These are phyloP conservation scores for Leptographium lundbergii DNA, from an alignment of 2,329 filamentous ascomycete genomes.

Conservation along the genomic window DNA sequence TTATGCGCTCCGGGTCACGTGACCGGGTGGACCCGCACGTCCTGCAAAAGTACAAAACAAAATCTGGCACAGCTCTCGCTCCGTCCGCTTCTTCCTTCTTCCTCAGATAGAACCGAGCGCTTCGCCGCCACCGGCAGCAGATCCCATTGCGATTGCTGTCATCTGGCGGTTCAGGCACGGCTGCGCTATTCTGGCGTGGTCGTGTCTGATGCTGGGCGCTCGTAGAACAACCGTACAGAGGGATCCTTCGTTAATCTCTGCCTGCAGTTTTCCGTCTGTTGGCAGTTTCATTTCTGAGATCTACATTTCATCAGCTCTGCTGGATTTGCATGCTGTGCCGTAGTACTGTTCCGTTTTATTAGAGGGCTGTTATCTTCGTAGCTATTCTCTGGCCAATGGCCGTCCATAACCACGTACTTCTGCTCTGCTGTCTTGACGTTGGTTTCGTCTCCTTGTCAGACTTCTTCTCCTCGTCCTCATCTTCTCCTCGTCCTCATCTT, in stretches of 20 bases:
- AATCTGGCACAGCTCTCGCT: slow-evolving; percentile 3
- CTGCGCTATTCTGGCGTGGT: slow-evolving; percentile 13
- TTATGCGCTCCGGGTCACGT: slow-evolving; percentile 12
- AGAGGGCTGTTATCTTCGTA: no score
- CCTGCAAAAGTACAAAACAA: neutral
- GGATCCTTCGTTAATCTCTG: slow-evolving; percentile 47
- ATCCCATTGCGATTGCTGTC: slow-evolving; percentile 2
- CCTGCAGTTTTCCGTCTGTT: slow-evolving; percentile 32
- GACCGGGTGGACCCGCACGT: neutral
- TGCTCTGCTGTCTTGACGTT: no score
- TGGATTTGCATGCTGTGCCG: no score
- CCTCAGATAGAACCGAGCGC: slow-evolving; percentile 40
- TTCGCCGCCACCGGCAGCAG: slow-evolving; percentile 16
- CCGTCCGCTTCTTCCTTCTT: slow-evolving; percentile 21
- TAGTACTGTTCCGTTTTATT: neutral
- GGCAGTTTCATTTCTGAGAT: slow-evolving; percentile 46
- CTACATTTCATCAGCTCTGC: slow-evolving; percentile 28
- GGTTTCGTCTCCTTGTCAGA: no score
- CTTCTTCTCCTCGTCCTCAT: neutral
- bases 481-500: neutral
- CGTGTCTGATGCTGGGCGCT: slow-evolving; percentile 17
- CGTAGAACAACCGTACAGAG: slow-evolving; percentile 30
- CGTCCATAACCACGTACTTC: no score
- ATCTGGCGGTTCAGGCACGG: neutral
- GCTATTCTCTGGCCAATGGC: no score